Percentiles rank a stretch among this genome's conserved stretches.
Evolutionary conservation across 495 filamentous ascomycete genomes (phyloP).

Genomic region (Apiosordaria backusii): DNA sequence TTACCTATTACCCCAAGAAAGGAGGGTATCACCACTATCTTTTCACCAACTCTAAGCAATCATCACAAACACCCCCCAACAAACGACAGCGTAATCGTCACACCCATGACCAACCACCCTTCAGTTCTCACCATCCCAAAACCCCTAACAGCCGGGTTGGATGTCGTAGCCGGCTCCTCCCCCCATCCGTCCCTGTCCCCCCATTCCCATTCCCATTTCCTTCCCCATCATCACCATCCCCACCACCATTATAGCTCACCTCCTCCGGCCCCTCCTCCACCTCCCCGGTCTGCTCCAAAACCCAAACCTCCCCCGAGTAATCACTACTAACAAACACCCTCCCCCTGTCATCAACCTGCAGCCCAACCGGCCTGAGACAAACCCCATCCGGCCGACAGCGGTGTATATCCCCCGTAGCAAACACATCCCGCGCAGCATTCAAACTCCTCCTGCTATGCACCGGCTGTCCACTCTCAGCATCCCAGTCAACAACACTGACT

Average conservation of each 20-base stretch:
- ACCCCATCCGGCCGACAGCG: constrained; percentile 36
- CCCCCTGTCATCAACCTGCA: constrained; percentile 47
- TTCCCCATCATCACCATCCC: neutral
- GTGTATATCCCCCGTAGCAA: constrained; percentile 46
- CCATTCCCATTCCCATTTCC: constrained; percentile 3
- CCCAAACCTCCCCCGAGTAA: constrained; percentile 56
- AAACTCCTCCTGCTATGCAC: constrained; percentile 37
- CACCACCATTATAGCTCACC: neutral
- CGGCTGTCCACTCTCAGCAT: constrained; percentile 38
- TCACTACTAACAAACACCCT: constrained; percentile 57
- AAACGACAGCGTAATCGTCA: constrained; percentile 11
- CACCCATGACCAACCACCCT: constrained; percentile 12
- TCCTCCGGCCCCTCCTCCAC: constrained; percentile 1
- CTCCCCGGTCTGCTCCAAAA: constrained; percentile 33
- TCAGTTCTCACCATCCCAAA: neutral
- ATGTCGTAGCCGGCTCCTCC: neutral
- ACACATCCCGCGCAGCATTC: constrained; percentile 44
- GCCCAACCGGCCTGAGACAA: constrained; percentile 56
- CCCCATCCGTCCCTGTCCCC: constrained; percentile 5
- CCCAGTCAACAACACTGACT: constrained; percentile 45
- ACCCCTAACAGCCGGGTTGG: neutral
- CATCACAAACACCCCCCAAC: constrained; percentile 14
- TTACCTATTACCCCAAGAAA: neutral
- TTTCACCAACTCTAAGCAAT: neutral
- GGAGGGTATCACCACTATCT: neutral